Conservation (phyloP, 169 alveolate species). For the Plasmodium yoelii region DNA sequence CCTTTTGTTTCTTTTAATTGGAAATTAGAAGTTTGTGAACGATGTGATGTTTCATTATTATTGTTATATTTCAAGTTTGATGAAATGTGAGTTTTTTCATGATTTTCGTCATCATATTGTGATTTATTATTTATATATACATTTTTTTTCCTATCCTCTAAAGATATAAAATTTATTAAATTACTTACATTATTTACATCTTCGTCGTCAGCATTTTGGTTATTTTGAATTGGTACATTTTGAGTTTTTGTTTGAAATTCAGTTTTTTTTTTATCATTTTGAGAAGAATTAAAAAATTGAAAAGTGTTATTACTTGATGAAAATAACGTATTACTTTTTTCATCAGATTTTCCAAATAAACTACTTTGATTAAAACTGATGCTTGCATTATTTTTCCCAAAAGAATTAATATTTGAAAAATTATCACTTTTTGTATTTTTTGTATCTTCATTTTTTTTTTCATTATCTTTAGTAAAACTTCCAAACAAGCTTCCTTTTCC, state of each 20-base stretch:
- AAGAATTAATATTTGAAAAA: constrained; percentile 10
- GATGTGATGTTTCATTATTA: constrained; percentile 1
- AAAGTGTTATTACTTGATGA: constrained; percentile 5
- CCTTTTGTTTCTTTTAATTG: constrained; percentile 75
- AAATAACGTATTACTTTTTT: constrained; percentile 12
- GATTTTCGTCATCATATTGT: constrained; percentile 31
- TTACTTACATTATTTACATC: constrained; percentile 56
- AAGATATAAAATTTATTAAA: constrained; percentile 53
- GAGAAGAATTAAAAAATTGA: constrained; percentile 1
- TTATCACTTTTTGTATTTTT: constrained; percentile 5
- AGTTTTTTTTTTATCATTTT: constrained; percentile 6
- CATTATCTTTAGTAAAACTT: constrained; percentile 14
- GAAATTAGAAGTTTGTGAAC: constrained; percentile 24
- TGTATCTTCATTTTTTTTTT: constrained; percentile 45
- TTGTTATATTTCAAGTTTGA: neutral
- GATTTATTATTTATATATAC: constrained; percentile 35
- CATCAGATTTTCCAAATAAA: constrained; percentile 23
- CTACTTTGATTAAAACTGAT: constrained; percentile 17
- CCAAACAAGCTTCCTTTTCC: constrained; percentile 13
- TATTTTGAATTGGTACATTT: neutral
- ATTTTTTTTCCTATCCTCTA: constrained; percentile 72
- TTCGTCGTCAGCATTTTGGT: constrained; percentile 14
- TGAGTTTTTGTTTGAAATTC: constrained; percentile 17
- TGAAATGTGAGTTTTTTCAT: constrained; percentile 7
- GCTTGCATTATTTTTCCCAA: constrained; percentile 16